Evolutionary conservation across 75 land plant genomes (phyloP).

Genomic region (Pinus tabuliformis): DNA sequence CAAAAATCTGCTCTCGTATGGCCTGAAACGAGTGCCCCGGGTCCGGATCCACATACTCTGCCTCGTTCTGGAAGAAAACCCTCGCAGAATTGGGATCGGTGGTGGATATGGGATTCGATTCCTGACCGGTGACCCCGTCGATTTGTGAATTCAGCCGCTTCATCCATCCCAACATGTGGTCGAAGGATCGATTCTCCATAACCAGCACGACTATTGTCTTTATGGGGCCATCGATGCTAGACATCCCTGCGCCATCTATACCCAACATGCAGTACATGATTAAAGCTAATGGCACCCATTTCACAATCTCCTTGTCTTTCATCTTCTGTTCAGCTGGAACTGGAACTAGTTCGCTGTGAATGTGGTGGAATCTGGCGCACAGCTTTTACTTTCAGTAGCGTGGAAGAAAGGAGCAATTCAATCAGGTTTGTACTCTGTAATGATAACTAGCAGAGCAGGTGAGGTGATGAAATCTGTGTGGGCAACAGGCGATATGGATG

Average conservation of each 20-base stretch:
- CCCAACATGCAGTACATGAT: background rate
- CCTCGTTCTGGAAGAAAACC: constrained; percentile 49
- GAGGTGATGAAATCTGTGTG: no score
- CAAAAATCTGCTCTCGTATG: constrained; percentile 83
- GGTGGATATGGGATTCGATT: constrained; percentile 65
- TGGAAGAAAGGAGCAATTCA: no score
- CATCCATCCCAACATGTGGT: constrained; percentile 67
- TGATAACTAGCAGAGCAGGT: no score
- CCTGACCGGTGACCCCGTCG: constrained; percentile 48
- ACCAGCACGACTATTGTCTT: constrained; percentile 54
- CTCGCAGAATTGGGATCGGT: constrained; percentile 33
- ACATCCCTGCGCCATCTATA: background rate
- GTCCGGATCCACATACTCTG: constrained; percentile 84
- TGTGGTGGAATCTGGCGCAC: no score
- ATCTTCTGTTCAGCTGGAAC: no score
- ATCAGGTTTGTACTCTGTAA: no score
- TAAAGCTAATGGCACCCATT: background rate
- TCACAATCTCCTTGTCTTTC: background rate
- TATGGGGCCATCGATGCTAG: constrained; percentile 23
- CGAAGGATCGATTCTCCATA: constrained; percentile 70
- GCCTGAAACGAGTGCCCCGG: constrained; percentile 93
- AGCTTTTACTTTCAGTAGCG: no score
- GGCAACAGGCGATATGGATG: no score
- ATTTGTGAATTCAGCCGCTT: constrained; percentile 42
- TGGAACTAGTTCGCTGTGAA: no score